A percentile compares a stretch with the other conserved stretches of the same genome.
These are phyloP conservation scores for Polyporus arcularius DNA, from an alignment of 768 basidiomycete species.

Conservation along the genomic window DNA sequence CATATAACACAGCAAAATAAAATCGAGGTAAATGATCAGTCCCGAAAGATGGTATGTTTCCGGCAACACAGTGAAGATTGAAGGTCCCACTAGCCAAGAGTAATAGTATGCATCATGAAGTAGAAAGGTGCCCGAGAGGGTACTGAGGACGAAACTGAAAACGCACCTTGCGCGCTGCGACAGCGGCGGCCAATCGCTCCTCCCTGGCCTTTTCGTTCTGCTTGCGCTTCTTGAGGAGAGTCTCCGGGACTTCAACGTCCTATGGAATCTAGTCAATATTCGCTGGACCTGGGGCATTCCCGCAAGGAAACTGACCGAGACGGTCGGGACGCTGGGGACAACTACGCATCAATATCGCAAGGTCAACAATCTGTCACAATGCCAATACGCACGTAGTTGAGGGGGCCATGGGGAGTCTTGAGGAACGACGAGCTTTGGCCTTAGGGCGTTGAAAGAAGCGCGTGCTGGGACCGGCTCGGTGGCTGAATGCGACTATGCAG, in stretches of 20 bases:
- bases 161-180: slow-evolving; percentile 86
- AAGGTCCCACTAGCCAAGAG: slow-evolving; percentile 71
- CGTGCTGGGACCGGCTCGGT: slow-evolving; percentile 27
- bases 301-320: slow-evolving; percentile 40
- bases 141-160: slow-evolving; percentile 4
- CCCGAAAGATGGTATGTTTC: slow-evolving; percentile 96
- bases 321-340: slow-evolving; percentile 43
- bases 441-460: slow-evolving; percentile 22
- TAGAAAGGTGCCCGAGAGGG: slow-evolving; percentile 16
- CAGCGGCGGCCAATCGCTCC: slow-evolving; percentile 83
- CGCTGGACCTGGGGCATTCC: not conserved
- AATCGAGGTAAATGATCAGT: slow-evolving; percentile 48
- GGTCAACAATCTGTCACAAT: not conserved
- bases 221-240: slow-evolving; percentile 99
- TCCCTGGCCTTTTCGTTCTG: slow-evolving; percentile 95
- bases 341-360: slow-evolving; percentile 6
- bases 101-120: slow-evolving; percentile 81
- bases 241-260: slow-evolving; percentile 98
- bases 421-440: slow-evolving; percentile 33
- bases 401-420: slow-evolving; percentile 48
- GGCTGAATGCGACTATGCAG: slow-evolving; percentile 38
- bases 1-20: not conserved
- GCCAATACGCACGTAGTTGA: slow-evolving; percentile 50
- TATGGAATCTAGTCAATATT: slow-evolving; percentile 32
- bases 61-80: slow-evolving; percentile 63